Evolutionary conservation across 768 basidiomycete genomes (phyloP), one percentile per base, ranked within the genome.

Genomic region (Macrolepiota fuliginosa): DNA sequence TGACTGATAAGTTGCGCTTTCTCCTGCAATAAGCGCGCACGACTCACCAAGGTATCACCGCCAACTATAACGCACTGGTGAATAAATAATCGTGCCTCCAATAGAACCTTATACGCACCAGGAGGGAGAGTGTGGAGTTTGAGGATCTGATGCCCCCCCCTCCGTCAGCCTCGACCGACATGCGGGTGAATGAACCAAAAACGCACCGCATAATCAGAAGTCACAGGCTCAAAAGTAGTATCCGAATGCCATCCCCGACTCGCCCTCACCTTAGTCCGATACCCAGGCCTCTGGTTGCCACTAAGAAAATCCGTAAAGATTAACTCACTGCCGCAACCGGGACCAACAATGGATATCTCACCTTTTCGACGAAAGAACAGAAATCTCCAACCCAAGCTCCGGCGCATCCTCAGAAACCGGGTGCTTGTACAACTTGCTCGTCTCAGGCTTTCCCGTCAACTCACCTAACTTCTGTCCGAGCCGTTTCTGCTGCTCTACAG

Each of bases 211-310:
- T 83, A 87, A 68, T 87, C 86, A 2, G 82, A 80, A 6, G 87
- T 86, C 12, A 84, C 73, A 10, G 68, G 75, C 66, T 89, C 86
- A 64, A 87, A 89, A 1, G 84, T 82, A 65, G 86, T 84, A 68
- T 85, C 84, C 0, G 83, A 69, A 67, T 86, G 84, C 84, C 81
- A 83, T 3, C 79, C 78, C 32, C 66, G 70, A 64, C 77, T 79
- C 17, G 80, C 80, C 22, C 77, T 76, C n/a, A 66, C 66, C n/a
- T 32, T 25, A 62, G 69, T 25, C 66, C 62, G 15, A 67, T 63
- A 69, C 17, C 74, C 76, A 0, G 76, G 74, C n/a, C 72, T 70
- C 15, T 76, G 70, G 62, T 78, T 77, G 2, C 77, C 80, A 2
- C 78, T 79, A 42, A 32, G 7, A 32, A 3, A 32, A 7, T 32